A percentile compares a stretch with the other conserved stretches of the same genome.
phyloP scores from a whole-genome alignment of 768 basidiomycete species.

The Harrya chromipes region DNA sequence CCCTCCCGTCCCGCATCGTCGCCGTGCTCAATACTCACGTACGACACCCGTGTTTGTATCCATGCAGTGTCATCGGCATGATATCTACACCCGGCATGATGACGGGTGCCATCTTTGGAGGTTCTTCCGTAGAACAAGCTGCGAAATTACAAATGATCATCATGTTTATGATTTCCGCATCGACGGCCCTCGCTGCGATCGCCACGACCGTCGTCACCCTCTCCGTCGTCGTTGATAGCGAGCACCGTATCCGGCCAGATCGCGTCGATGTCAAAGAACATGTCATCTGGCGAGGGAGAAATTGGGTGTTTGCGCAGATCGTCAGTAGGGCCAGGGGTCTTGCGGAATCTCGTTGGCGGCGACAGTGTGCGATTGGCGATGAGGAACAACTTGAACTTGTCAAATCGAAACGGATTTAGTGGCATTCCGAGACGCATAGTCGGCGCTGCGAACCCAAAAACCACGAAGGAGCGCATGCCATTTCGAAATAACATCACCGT shows the following conservation, averaged over 20 bases:
- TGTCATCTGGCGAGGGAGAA: slow-evolving; percentile 33
- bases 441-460: too few species aligned
- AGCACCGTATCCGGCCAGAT: slow-evolving; percentile 63
- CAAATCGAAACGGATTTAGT: too few species aligned
- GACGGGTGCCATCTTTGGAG: slow-evolving; percentile 88
- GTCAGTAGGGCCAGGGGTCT: slow-evolving; percentile 7
- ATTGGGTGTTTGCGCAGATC: slow-evolving; percentile 26
- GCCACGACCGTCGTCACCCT: slow-evolving; percentile 60
- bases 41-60: too few species aligned
- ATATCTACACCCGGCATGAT: slow-evolving; percentile 87
- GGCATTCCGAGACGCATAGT: too few species aligned
- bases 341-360: slow-evolving; percentile 11
- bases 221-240: slow-evolving; percentile 59
- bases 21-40: background rate
- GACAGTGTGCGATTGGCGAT: too few species aligned
- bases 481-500: too few species aligned
- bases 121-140: slow-evolving; percentile 80
- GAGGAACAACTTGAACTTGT: background rate
- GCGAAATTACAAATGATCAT: slow-evolving; percentile 89
- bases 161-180: slow-evolving; percentile 89
- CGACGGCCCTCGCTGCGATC: slow-evolving; percentile 69
- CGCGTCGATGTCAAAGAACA: slow-evolving; percentile 46
- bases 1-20: background rate
- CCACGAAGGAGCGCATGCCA: too few species aligned
- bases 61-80: slow-evolving; percentile 62